phyloP scores from a whole-genome alignment of 2,329 filamentous ascomycete species.

The Colletotrichum tamarilloi region DNA sequence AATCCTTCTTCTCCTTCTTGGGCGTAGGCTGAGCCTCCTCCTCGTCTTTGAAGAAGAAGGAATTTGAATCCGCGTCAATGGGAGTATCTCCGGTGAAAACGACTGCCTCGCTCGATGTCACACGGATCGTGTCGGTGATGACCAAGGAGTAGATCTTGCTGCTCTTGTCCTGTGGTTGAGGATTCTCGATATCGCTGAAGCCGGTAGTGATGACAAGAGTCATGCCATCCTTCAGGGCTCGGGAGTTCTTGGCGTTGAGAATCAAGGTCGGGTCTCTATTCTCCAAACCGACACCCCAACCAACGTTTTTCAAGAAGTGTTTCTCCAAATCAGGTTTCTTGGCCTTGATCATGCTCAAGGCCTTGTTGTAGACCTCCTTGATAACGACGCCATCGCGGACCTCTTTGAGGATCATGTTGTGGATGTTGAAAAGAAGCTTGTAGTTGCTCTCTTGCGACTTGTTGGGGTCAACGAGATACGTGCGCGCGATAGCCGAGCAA shows the following conservation, averaged over 20 bases:
- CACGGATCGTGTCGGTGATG: slow-evolving; percentile 92
- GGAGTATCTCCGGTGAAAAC: slow-evolving; percentile 95
- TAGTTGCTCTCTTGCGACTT: slow-evolving; percentile 96
- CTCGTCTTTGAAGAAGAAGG: slow-evolving; percentile 98
- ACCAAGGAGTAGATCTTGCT: slow-evolving; percentile 90
- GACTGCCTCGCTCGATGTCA: slow-evolving; percentile 80
- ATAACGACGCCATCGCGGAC: slow-evolving; percentile 86
- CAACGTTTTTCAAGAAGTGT: slow-evolving; percentile 92
- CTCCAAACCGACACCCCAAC: slow-evolving; percentile 93
- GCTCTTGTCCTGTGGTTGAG: slow-evolving; percentile 87
- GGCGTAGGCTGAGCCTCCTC: slow-evolving; percentile 86
- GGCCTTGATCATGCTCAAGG: slow-evolving; percentile 79
- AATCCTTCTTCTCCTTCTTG: slow-evolving; percentile 91
- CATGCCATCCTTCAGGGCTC: slow-evolving; percentile 94
- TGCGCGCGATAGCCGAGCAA: slow-evolving; percentile 90
- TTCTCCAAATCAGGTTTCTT: slow-evolving; percentile 97
- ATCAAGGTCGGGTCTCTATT: slow-evolving; percentile 85
- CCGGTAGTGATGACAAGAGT: slow-evolving; percentile 92
- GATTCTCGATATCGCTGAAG: slow-evolving; percentile 89
- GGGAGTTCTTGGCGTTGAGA: slow-evolving; percentile 86
- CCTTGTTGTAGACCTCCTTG: slow-evolving; percentile 94
- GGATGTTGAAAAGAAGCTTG: slow-evolving; percentile 85
- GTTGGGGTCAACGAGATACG: slow-evolving; percentile 96
- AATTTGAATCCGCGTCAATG: slow-evolving; percentile 91
- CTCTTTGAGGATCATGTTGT: slow-evolving; percentile 91